Evolutionary conservation across 2,329 filamentous ascomycete genomes (phyloP), one percentile per base, ranked within the genome.

Genomic region (Paracorniculantispora psalliotae): DNA sequence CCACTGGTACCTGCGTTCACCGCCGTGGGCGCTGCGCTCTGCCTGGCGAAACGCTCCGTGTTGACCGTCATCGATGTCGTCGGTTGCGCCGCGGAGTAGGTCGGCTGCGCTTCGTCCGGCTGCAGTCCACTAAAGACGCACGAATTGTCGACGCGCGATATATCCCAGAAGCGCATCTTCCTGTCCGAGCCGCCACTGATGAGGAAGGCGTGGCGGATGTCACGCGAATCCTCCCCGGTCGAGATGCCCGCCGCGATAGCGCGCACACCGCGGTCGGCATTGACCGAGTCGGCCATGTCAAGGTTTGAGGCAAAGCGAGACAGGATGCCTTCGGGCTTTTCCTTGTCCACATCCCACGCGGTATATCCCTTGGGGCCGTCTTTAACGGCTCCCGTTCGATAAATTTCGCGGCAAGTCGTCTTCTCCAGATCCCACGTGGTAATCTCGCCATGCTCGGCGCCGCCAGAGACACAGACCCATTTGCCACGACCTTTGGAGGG

Each of bases 391-490:
- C 85, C 82, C 71, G 71, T 88, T 75, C 91, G 87, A 71, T 96
- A 96, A 1, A 97, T 87, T 71, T 97, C 92, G 61, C 91, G 85
- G 68, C 94, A 99, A 48, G 89, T 82, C 8, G 87, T 85, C 74
- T 93, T 96, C 70, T 97, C 93, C 17, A 97, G 79, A 68, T 97
- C 94, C 94, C 94, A 99, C 1, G 96, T 89, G 0, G 91, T 96
- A 33, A 99, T 85, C 69, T 99, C 94, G 17, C 91, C 91, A 62
- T 90, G 86, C 4, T 86, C 89, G 8, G 90, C 96, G 9, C 93
- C 92, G 17, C 93, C 92, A 2, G 92, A 88, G 9, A 97, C 88
- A 70, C 92, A 96, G 1, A 97, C 84, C 83, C 91, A 93, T 70
- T 88, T 88, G 12, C 90, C 89, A 46, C 90, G 85, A 1, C 89